Percentiles rank a stretch among this genome's conserved stretches.
Evolutionary conservation across 1,284 basidiomycete genomes (phyloP).

Genomic region (Wolfiporia cocos): DNA sequence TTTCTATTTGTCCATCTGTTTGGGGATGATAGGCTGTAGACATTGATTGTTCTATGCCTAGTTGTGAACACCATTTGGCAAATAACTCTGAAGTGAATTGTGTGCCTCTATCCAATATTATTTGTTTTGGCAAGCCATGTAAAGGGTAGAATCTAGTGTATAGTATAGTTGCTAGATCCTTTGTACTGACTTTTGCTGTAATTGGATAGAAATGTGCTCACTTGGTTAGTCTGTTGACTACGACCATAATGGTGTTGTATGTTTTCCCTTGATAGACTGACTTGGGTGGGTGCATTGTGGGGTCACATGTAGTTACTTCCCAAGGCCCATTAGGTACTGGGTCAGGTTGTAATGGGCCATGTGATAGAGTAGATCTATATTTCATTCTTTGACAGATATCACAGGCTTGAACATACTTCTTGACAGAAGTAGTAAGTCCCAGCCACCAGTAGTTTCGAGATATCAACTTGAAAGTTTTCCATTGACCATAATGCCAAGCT

Average conservation of each 20-base stretch:
- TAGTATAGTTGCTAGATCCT: slow-evolving; percentile 21
- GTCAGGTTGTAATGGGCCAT: slow-evolving; percentile 8
- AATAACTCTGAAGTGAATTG: too few species aligned
- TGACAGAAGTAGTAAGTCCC: not conserved
- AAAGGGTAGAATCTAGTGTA: slow-evolving; percentile 24
- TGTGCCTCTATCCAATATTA: slow-evolving; percentile 29
- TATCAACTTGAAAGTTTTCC: not conserved
- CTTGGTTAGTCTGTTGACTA: slow-evolving; percentile 19
- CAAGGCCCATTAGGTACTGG: slow-evolving; percentile 26
- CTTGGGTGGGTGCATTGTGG: slow-evolving; percentile 28
- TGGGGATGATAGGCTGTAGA: too few species aligned
- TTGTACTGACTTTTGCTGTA: slow-evolving; percentile 17
- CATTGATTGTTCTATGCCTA: too few species aligned
- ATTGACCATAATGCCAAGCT: slow-evolving; percentile 32
- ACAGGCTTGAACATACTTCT: slow-evolving; percentile 22
- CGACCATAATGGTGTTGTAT: slow-evolving; percentile 26
- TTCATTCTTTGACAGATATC: slow-evolving; percentile 16
- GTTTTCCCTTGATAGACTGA: too few species aligned
- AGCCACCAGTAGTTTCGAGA: slow-evolving; percentile 1
- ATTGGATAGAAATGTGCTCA: slow-evolving; percentile 26
- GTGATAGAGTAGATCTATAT: not conserved
- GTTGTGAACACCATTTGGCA: too few species aligned
- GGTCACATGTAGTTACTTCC: slow-evolving; percentile 30
- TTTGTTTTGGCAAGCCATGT: slow-evolving; percentile 27
- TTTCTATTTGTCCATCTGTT: too few species aligned